Base-by-base conservation (phyloP, 164 flowering plant species). In the Aristolochia contorta region DNA sequence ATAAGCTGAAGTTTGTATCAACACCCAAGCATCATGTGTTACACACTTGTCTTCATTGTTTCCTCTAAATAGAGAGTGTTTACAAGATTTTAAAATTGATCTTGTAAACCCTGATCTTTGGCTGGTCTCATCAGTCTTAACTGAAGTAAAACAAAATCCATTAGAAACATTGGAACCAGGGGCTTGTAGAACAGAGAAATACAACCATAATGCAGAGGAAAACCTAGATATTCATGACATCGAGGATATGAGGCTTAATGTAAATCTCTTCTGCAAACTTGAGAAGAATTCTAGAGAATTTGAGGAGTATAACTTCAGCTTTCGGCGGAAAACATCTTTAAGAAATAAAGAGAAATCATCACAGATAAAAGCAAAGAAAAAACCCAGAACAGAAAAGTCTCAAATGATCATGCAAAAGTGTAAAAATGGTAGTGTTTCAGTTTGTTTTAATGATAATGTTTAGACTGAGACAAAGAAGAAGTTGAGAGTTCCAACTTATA, bases 221-320 rank as follows among this genome's bases (percentile, higher is more conserved):
- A 79, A 80, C n/a, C 68, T 65, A 2, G 84, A 82, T 61, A 70
- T 82, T 65, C 93, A 93, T 65, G 87, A 80, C 57, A 80, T 93
- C 50, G 92, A 84, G 61, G 90, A 86, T 64, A 79, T 90, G 99
- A 80, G 97, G 55, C 71, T 84, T 57, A 80, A 75, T 0, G 89
- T 95, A 15, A 76, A 61, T 25, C 84, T 88, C 45, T 90, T 86
- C 59, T 93, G 80, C 66, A 90, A 90, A 74, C 58, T 90, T 5
- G 92, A 86, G 54, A 81, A 71, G 56, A 77, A 67, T 53, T 93
- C 99, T 13, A 79, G 72, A 25, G 99, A 93, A 73, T 88, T 77
- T 54, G 89, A 93, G 57, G 99, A 90, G 73, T 79, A 81, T 68
- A 80, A 69, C 59, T 74, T 75, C 54, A 78, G 74, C 20, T 88